Evolutionary conservation across 208 protist species (phyloP).

Genomic region (Leishmania martiniquensis): DNA sequence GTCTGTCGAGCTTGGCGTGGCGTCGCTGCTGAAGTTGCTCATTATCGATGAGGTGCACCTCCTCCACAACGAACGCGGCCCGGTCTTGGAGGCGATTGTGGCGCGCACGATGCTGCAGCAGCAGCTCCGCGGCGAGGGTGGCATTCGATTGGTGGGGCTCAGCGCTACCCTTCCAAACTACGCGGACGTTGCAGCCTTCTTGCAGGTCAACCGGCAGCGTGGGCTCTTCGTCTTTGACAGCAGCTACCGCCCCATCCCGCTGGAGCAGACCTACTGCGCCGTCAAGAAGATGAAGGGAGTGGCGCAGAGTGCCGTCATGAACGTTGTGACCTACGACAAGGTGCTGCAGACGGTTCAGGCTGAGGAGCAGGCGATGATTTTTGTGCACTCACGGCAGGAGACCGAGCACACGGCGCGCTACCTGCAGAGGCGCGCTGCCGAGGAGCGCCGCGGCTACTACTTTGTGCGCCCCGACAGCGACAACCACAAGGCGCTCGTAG

Average conservation of each 20-base stretch:
- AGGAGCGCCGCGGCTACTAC: constrained; percentile 87
- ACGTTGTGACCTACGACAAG: constrained; percentile 98
- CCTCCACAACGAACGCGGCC: constrained; percentile 98
- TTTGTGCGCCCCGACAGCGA: constrained; percentile 92
- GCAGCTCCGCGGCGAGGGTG: constrained; percentile 70
- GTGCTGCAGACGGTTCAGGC: constrained; percentile 90
- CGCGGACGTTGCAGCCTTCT: constrained; percentile 98
- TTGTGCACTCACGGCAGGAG: constrained; percentile 99
- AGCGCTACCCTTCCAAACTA: constrained; percentile 99
- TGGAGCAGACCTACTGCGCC: constrained; percentile 99
- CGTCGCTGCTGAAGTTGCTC: constrained; percentile 85
- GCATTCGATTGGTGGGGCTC: constrained; percentile 98
- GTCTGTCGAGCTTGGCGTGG: constrained; percentile 93
- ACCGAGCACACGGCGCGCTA: constrained; percentile 96
- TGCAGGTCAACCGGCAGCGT: constrained; percentile 96
- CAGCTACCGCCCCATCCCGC: constrained; percentile 96
- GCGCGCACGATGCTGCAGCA: constrained; percentile 94
- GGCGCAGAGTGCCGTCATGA: constrained; percentile 96
- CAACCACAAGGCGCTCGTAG: constrained; percentile 81
- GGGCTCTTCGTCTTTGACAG: constrained; percentile 96
- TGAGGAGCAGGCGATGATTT: constrained; percentile 98
- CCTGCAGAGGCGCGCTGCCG: constrained; percentile 89
- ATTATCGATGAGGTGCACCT: constrained; percentile 99
- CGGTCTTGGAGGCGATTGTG: constrained; percentile 99
- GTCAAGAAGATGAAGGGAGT: constrained; percentile 95